Conservation (phyloP, 495 filamentous ascomycete genomes). For the Penicillium maclennaniae region DNA sequence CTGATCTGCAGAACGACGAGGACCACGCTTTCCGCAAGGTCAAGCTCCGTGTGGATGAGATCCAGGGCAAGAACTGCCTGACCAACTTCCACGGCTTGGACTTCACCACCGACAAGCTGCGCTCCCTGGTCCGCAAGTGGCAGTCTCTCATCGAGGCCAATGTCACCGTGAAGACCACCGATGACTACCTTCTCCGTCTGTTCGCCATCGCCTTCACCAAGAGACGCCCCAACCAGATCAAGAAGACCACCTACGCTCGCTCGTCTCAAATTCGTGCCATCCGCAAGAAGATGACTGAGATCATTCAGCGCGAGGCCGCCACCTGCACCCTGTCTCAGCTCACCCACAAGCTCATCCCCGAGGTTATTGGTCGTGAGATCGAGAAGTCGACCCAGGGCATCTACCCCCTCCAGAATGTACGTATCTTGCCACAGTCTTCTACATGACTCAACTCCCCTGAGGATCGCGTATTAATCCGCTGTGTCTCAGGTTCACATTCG, state of each 20-base stretch:
- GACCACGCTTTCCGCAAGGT: slow-evolving; percentile 99
- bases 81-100: slow-evolving; percentile 99
- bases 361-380: slow-evolving; percentile 98
- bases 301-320: slow-evolving; percentile 91
- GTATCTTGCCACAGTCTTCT: slow-evolving; percentile 32
- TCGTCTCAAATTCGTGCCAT: slow-evolving; percentile 95
- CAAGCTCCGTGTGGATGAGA: slow-evolving; percentile 96
- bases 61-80: slow-evolving; percentile 99
- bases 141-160: slow-evolving; percentile 99
- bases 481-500: slow-evolving; percentile 86
- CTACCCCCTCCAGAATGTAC: slow-evolving; percentile 97
- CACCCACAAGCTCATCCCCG: slow-evolving; percentile 95
- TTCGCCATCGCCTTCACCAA: slow-evolving; percentile 99
- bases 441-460: slow-evolving; percentile 16
- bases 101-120: slow-evolving; percentile 99
- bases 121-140: slow-evolving; percentile 98
- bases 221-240: slow-evolving; percentile 97
- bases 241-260: slow-evolving; percentile 98
- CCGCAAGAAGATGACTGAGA: slow-evolving; percentile 99
- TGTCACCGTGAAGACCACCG: slow-evolving; percentile 98
- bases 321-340: slow-evolving; percentile 92
- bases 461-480: neutral
- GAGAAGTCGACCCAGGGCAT: slow-evolving; percentile 99
- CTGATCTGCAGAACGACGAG: slow-evolving; percentile 98
- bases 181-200: slow-evolving; percentile 96